Evolutionary conservation across 2,329 filamentous ascomycete species (phyloP).

Genomic region (Claviceps maximensis): DNA sequence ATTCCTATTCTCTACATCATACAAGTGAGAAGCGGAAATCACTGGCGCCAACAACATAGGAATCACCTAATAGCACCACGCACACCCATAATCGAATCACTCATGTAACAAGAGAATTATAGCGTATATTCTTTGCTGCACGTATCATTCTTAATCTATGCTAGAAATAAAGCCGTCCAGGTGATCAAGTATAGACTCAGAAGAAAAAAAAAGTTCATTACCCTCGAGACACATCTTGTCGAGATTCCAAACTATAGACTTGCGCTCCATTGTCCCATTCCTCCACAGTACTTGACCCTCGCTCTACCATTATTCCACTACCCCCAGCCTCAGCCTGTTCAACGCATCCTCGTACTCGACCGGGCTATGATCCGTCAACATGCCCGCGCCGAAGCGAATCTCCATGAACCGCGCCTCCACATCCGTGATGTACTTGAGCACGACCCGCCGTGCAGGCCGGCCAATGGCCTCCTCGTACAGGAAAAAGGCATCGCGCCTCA

Average conservation of each 20-base stretch:
- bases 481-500: slow-evolving; percentile 53
- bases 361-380: slow-evolving; percentile 66
- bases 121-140: too few relatives aligned
- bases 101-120: too few relatives aligned
- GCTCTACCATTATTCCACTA: slow-evolving; percentile 26
- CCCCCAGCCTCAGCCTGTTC: slow-evolving; percentile 41
- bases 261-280: not conserved
- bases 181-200: too few relatives aligned
- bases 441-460: slow-evolving; percentile 51
- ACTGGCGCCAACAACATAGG: too few relatives aligned
- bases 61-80: too few relatives aligned
- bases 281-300: not conserved
- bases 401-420: slow-evolving; percentile 59
- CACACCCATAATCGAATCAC: too few relatives aligned
- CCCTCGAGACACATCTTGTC: too few relatives aligned
- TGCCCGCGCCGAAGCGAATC: slow-evolving; percentile 56
- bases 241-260: too few relatives aligned
- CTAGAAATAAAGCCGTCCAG: too few relatives aligned
- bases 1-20: too few relatives aligned
- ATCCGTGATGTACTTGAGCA: slow-evolving; percentile 57
- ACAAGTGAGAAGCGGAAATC: too few relatives aligned
- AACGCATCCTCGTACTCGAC: slow-evolving; percentile 60
- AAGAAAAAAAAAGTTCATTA: not conserved
- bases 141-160: too few relatives aligned
- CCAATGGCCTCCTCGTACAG: slow-evolving; percentile 39